These are phyloP conservation scores for Juncus inflexus DNA, from an alignment of 176 grass and related monocot genomes.

Conservation along the genomic window DNA sequence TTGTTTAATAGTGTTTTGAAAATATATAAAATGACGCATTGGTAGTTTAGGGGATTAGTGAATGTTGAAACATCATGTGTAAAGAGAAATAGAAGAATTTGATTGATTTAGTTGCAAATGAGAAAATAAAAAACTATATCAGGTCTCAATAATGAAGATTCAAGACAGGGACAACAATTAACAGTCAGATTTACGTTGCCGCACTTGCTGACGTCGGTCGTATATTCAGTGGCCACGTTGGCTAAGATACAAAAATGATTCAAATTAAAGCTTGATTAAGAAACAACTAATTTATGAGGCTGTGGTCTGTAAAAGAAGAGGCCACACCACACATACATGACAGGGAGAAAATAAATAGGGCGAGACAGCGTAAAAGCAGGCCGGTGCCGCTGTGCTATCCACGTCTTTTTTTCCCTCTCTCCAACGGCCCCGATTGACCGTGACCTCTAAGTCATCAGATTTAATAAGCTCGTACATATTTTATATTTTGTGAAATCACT, in stretches of 20 bases:
- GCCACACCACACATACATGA: not conserved
- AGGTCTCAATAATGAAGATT: slow-evolving; percentile 1
- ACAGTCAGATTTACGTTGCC: not conserved
- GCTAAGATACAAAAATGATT: not conserved
- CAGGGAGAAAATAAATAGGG: slow-evolving; percentile 18
- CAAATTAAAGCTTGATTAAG: not conserved
- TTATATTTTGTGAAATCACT: not conserved
- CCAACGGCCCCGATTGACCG: slow-evolving; percentile 8
- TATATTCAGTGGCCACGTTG: slow-evolving; percentile 21
- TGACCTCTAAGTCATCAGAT: no score
- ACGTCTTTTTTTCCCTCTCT: slow-evolving; percentile 29
- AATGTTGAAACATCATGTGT: no score
- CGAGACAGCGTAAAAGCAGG: slow-evolving; percentile 12
- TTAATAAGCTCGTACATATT: no score
- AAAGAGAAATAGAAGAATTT: no score
- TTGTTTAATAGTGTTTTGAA: no score
- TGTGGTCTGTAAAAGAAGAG: not conserved
- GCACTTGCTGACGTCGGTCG: not conserved
- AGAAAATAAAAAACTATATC: no score
- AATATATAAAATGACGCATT: no score
- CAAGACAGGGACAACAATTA: slow-evolving; percentile 1
- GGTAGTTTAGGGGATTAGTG: no score
- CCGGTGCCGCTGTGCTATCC: slow-evolving; percentile 37
- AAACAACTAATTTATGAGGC: not conserved
- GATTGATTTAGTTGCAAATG: no score